Evolutionary conservation across 2,329 filamentous ascomycete genomes (phyloP).

Genomic region (Sclerotinia subarctica): DNA sequence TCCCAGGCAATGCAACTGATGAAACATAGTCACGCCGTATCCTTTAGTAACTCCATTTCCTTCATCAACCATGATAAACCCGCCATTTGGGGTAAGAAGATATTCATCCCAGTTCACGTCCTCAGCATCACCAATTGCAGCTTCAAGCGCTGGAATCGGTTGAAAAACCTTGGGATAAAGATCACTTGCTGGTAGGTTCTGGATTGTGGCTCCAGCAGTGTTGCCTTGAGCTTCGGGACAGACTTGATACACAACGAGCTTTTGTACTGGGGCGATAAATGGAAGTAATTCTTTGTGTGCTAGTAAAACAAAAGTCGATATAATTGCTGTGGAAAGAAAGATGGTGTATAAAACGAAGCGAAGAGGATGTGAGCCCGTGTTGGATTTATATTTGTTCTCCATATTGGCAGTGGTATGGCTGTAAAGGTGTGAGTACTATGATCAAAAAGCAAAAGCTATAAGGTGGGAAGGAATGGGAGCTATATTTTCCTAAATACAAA

Average conservation of each 20-base stretch:
- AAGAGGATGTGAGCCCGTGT: not conserved
- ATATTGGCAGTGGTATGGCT: not conserved
- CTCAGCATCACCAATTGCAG: not conserved
- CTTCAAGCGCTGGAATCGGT: not conserved
- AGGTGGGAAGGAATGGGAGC: not conserved
- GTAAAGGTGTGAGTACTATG: not conserved
- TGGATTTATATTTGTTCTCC: not conserved
- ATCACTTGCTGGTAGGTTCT: not conserved
- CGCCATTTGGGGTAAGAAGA: not conserved
- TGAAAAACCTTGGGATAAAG: not conserved
- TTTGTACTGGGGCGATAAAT: not conserved
- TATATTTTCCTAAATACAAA: not conserved
- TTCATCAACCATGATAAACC: not conserved
- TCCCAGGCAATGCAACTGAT: conserved; percentile 1
- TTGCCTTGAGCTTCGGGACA: not conserved
- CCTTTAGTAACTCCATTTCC: not conserved
- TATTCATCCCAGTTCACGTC: conserved; percentile 4
- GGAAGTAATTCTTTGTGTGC: not conserved
- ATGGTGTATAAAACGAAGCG: not conserved
- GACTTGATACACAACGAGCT: not conserved
- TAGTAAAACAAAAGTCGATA: not conserved
- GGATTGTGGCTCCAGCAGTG: not conserved
- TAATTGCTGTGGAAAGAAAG: not conserved
- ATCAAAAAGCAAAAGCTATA: fast-evolving
- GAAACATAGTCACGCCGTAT: conserved; percentile 2